Evolutionary conservation across 2,329 filamentous ascomycete genomes (phyloP).

Genomic region (Monilinia fructicola): DNA sequence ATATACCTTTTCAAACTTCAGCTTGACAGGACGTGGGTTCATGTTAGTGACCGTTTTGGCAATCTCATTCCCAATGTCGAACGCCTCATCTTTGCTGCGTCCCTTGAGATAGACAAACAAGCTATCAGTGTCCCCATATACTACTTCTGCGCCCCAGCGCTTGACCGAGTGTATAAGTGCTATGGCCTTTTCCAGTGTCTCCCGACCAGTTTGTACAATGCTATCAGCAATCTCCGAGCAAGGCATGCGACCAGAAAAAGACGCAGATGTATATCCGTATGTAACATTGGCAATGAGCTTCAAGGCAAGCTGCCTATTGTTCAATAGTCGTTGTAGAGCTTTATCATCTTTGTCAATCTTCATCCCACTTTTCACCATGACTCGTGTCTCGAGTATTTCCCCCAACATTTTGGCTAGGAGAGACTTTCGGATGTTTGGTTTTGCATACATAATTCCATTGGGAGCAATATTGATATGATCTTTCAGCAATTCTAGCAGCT

Average conservation of each 20-base stretch:
- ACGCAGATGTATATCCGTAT: conserved; percentile 95
- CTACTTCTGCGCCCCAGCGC: conserved; percentile 91
- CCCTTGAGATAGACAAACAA: conserved; percentile 89
- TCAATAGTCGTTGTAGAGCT: conserved; percentile 78
- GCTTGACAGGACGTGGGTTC: conserved; percentile 88
- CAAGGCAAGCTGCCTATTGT: conserved; percentile 89
- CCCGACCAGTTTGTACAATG: conserved; percentile 92
- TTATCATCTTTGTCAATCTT: conserved; percentile 88
- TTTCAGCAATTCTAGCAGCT: conserved; percentile 73
- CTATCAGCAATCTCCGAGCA: conserved; percentile 97
- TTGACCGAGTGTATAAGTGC: conserved; percentile 85
- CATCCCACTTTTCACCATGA: conserved; percentile 99
- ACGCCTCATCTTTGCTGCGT: conserved; percentile 82
- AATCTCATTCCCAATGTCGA: conserved; percentile 90
- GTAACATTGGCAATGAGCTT: conserved; percentile 99
- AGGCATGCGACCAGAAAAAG: conserved; percentile 95
- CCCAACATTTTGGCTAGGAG: conserved; percentile 93
- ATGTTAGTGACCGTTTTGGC: conserved; percentile 80
- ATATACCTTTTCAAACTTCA: conserved; percentile 99
- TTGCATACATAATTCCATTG: conserved; percentile 95
- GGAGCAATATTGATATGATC: conserved; percentile 89
- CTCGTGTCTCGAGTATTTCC: conserved; percentile 90
- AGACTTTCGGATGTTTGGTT: conserved; percentile 81
- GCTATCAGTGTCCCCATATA: conserved; percentile 97
- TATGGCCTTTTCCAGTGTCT: conserved; percentile 92